phyloP scores from a whole-genome alignment of 2,329 filamentous ascomycete species.

The Pseudogymnoascus sp. region DNA sequence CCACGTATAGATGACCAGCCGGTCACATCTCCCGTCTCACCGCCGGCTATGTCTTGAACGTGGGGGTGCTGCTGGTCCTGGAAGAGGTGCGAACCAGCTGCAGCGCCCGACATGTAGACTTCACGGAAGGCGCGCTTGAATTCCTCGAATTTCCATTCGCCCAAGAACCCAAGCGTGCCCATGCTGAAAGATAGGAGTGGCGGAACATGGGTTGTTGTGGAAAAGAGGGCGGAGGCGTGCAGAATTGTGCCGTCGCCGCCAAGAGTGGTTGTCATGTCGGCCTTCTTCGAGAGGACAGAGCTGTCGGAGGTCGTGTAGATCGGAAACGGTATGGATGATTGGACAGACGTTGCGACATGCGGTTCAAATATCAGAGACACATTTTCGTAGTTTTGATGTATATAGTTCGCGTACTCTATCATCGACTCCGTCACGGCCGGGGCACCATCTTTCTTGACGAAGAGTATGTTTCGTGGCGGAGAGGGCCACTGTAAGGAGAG shows the following conservation, averaged over 20 bases:
- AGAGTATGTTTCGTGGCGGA: slow-evolving; percentile 61
- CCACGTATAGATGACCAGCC: slow-evolving; percentile 71
- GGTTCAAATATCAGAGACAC: slow-evolving; percentile 80
- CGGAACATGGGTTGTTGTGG: slow-evolving; percentile 72
- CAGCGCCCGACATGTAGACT: slow-evolving; percentile 76
- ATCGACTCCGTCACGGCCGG: slow-evolving; percentile 31
- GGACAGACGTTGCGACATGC: slow-evolving; percentile 64
- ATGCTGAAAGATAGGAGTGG: slow-evolving; percentile 94
- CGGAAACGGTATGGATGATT: slow-evolving; percentile 65
- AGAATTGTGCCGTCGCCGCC: slow-evolving; percentile 91
- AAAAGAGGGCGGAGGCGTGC: slow-evolving; percentile 80
- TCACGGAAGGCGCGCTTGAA: slow-evolving; percentile 89
- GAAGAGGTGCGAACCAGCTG: slow-evolving; percentile 29
- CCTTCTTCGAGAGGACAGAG: slow-evolving; percentile 62
- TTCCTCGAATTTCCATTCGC: slow-evolving; percentile 93
- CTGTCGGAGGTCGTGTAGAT: slow-evolving; percentile 51
- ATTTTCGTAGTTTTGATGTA: slow-evolving; percentile 71
- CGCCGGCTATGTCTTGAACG: slow-evolving; percentile 16
- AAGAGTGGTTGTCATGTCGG: slow-evolving; percentile 83
- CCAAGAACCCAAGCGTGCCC: slow-evolving; percentile 90
- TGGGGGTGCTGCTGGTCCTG: slow-evolving; percentile 30
- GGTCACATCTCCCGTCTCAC: slow-evolving; percentile 32
- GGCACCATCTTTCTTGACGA: slow-evolving; percentile 61
- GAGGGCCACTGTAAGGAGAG: slow-evolving; percentile 62
- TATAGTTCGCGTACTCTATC: slow-evolving; percentile 37